Evolutionary conservation across 73 alveolate genomes (phyloP).

Genomic region (Paramecium sonneborni): DNA sequence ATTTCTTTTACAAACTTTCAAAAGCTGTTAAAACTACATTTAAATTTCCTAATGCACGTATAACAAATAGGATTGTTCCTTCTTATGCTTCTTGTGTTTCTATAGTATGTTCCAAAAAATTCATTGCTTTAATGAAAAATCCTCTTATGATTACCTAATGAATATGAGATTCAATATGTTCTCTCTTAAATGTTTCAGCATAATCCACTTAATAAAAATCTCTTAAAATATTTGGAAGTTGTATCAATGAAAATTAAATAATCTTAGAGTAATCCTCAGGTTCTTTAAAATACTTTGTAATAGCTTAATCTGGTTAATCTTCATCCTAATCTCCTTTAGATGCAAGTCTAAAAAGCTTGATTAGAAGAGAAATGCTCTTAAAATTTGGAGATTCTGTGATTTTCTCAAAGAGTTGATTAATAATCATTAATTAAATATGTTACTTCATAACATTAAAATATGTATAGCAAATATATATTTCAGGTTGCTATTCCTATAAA

Average conservation of each 20-base stretch:
- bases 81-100: background rate
- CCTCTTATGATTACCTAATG: constrained; percentile 37
- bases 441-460: constrained; percentile 1
- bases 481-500: background rate
- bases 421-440: constrained; percentile 50
- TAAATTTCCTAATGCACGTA: background rate
- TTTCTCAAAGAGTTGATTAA: constrained; percentile 28
- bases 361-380: background rate
- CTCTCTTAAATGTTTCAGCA: background rate
- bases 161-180: background rate
- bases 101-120: constrained; percentile 20
- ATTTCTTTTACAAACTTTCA: constrained; percentile 26
- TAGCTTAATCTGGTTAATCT: background rate
- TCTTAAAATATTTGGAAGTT: background rate
- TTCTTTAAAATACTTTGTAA: background rate
- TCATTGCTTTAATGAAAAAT: background rate
- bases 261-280: background rate
- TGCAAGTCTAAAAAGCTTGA: constrained; percentile 19
- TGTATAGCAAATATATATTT: background rate
- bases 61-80: background rate
- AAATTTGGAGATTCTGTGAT: constrained; percentile 23
- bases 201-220: background rate
- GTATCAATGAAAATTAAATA: background rate
- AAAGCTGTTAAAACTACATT: background rate
- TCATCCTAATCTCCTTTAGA: constrained; percentile 27